A percentile compares a stretch with the other conserved stretches of the same genome.
Evolutionary conservation across 164 flowering plant genomes (phyloP).

Genomic region (Kingdonia uniflora): DNA sequence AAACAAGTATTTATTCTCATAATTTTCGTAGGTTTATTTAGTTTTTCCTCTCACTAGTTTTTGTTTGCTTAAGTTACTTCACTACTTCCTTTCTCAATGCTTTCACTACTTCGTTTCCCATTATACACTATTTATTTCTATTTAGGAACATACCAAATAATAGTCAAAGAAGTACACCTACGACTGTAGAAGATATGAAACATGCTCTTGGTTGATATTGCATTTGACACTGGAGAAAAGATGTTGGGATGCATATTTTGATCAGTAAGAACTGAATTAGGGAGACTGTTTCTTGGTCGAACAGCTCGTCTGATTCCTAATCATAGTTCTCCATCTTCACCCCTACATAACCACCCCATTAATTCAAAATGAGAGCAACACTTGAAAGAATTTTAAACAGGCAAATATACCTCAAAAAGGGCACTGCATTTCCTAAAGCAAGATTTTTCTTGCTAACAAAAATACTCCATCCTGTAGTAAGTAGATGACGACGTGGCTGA

Average conservation of each 20-base stretch:
- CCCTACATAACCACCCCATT: constrained; percentile 31
- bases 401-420: constrained; percentile 20
- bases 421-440: constrained; percentile 40
- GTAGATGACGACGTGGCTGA: constrained; percentile 93
- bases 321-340: constrained; percentile 78
- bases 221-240: constrained; percentile 66
- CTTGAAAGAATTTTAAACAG: background rate
- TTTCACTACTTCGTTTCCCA: too few relatives aligned
- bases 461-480: constrained; percentile 93
- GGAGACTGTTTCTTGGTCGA: constrained; percentile 56
- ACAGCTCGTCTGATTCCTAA: constrained; percentile 83
- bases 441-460: constrained; percentile 89
- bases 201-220: constrained; percentile 53
- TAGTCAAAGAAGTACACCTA: constrained; percentile 44
- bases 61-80: too few relatives aligned
- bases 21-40: too few relatives aligned
- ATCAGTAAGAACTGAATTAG: constrained; percentile 41
- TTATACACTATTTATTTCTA: too few relatives aligned
- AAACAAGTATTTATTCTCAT: too few relatives aligned
- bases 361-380: constrained; percentile 1
- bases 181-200: constrained; percentile 80
- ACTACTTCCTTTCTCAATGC: too few relatives aligned
- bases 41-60: too few relatives aligned
- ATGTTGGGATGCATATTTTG: constrained; percentile 36
- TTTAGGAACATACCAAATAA: background rate